Base-by-base conservation (phyloP, 2,329 filamentous ascomycete species). In the Mollisia scopiformis region DNA sequence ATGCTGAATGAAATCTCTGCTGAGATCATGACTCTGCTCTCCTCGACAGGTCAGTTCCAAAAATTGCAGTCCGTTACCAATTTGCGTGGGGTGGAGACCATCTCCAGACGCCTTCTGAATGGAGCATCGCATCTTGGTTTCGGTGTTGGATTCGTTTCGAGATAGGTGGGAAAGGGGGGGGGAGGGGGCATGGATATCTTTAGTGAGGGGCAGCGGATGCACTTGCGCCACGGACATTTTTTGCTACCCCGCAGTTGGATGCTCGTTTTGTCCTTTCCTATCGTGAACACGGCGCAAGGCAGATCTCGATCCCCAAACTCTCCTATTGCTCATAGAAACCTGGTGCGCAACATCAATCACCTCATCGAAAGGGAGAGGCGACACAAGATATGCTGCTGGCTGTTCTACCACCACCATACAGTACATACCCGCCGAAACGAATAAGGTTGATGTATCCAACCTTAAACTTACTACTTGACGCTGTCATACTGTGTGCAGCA, bases 301-400 rank as follows among this genome's bases (percentile, higher is more conserved):
- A 47, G 23, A 28, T 47, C 43, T 23, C 43, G 23, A 47, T 2
- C 11, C 2, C 43, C 21, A 47, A 16, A 47, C 16, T 14, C 5
- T 25, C 6, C 23, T 47, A 13, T 27, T 16, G 43, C 23, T 28
- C 14, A 23, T 27, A 23, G 43, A 6, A 27, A 16, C 16, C 43
- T 47, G n/a, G n/a, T n/a, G 43, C 43, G 28, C 43, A 47, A 14
- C 43, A 47, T 27, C 13, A 13, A 10, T 13, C 31, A 14, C 16
- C 31, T 35, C 31, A 35, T 13, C 4, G 31, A 47, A 13, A 5
- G 43, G 10, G 8, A 16, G 27, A 27, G 43, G 43, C 14, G 21
- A 47, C 43, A 47, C 39, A 47, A 47, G 8, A 47, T 47, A 47
- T 47, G 43, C 23, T 47, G 43, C n/a, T n/a, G n/a, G n/a, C n/a